phyloP scores from a whole-genome alignment of 2,329 filamentous ascomycete genomes.

The Fusarium devonianum region DNA sequence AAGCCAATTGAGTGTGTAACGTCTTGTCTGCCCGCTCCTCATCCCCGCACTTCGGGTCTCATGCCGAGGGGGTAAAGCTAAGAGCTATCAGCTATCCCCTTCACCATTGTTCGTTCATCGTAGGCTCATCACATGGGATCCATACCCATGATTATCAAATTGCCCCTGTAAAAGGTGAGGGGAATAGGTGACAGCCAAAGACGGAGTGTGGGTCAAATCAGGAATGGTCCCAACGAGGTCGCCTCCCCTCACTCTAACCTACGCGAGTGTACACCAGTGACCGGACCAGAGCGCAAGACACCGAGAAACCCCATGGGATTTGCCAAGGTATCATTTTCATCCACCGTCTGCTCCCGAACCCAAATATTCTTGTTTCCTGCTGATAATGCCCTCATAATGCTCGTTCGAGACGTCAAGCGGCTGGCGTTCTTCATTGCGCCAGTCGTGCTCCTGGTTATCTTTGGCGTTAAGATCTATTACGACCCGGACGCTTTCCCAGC shows the following conservation, averaged over 20 bases:
- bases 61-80: no score
- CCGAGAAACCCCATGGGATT: no score
- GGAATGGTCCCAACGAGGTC: conserved; percentile 17
- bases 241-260: no score
- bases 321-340: no score
- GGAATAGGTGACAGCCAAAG: not conserved
- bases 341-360: not conserved
- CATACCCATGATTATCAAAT: not conserved
- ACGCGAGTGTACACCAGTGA: no score
- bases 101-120: no score
- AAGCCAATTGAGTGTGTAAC: conserved; percentile 5
- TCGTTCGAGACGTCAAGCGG: conserved; percentile 45
- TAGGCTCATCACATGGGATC: not conserved
- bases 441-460: conserved; percentile 42
- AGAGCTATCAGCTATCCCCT: conserved; percentile 10
- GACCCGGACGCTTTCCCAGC: conserved; percentile 7
- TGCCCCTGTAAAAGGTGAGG: not conserved
- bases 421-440: conserved; percentile 43
- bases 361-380: not conserved
- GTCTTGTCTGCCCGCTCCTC: not conserved
- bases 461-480: conserved; percentile 36
- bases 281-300: no score
- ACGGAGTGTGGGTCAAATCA: conserved; percentile 13
- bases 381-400: conserved; percentile 36
- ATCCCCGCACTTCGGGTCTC: not conserved